Conservation (phyloP, 352 stramenopile genomes). For the Globisporangium cystogenes region DNA sequence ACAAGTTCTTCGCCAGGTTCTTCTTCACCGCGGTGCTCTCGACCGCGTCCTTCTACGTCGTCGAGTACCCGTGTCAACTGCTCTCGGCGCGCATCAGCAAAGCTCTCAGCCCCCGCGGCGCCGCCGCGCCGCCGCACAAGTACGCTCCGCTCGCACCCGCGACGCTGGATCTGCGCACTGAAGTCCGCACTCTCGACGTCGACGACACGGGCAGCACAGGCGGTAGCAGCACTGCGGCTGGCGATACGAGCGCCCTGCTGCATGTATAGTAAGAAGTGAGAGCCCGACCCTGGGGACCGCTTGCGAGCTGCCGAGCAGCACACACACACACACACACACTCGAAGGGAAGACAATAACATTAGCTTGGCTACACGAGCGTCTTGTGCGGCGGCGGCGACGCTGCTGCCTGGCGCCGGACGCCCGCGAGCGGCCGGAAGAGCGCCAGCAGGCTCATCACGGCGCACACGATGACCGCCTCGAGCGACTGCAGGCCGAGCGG, state of each 20-base stretch:
- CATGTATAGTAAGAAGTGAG: no score
- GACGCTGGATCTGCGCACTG: no score
- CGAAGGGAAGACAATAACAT: no score
- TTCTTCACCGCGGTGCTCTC: conserved; percentile 22
- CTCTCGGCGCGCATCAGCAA: conserved; percentile 27
- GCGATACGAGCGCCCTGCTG: no score
- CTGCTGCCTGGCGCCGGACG: neutral
- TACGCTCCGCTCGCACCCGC: conserved; percentile 4
- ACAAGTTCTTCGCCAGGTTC: conserved; percentile 29
- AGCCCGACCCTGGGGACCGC: no score
- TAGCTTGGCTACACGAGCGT: neutral
- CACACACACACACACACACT: no score
- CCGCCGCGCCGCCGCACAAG: neutral
- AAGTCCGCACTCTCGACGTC: neutral
- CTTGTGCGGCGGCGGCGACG: neutral
- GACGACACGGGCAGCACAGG: neutral
- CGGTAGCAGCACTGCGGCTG: neutral
- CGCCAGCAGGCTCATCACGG: conserved; percentile 6
- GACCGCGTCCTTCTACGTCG: conserved; percentile 26
- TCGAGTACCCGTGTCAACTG: conserved; percentile 45
- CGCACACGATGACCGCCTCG: conserved; percentile 5
- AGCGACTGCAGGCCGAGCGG: conserved; percentile 7
- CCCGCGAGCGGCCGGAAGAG: conserved; percentile 4
- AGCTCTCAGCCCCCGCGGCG: conserved; percentile 1
- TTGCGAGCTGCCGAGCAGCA: no score